Base-by-base conservation (phyloP, 441 rosid genomes). In the Populus hybrid region DNA sequence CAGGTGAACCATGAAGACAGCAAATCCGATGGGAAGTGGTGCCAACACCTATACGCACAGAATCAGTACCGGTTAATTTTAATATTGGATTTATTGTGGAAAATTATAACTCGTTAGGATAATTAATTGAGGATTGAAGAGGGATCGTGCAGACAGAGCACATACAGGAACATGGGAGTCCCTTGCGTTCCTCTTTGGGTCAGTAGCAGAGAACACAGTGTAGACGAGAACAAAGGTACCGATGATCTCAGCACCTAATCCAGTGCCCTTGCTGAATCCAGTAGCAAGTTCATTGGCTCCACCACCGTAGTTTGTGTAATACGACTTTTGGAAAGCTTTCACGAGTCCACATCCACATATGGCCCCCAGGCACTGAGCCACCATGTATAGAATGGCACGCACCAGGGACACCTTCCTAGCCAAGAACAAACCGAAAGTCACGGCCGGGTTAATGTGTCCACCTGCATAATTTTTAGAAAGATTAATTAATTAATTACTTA, bases 1-100 rank as follows among this genome's bases (percentile, higher is more conserved):
- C 68, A 90, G 75, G 87, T 92, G 97, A 74, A 90, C 92, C 94
- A 92, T 86, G 88, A 92, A 92, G 82, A 92, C 97, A 2, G 93
- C 88, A 68, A 92, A 92, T 31, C 97, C 94, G 66, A 88, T 89
- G 1, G 92, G 93, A 74, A 91, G 86, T 50, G 95, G 93, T 0
- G 93, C 93, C 88, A 91, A 74, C 11, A 91, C 91, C 93, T 91
- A n/a, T 73, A 68, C 0, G 7, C 65, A 7, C 21, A 61, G 0
- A 21, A n/a, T 61, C 24, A 61, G 10, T 61, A n/a, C 23, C 4
- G 7, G 24, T n/a, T 61, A 61, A 7, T 56, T 56, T 56, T 33
- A 33, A 33, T 33, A 0, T 6, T 0, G 7, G 6, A 4, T 31
- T 1, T 24, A 24, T 24, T 24, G 26, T 24, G 26, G 26, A 5